Conservation (phyloP, 1,284 basidiomycete genomes). For the Tremellales sp. region DNA sequence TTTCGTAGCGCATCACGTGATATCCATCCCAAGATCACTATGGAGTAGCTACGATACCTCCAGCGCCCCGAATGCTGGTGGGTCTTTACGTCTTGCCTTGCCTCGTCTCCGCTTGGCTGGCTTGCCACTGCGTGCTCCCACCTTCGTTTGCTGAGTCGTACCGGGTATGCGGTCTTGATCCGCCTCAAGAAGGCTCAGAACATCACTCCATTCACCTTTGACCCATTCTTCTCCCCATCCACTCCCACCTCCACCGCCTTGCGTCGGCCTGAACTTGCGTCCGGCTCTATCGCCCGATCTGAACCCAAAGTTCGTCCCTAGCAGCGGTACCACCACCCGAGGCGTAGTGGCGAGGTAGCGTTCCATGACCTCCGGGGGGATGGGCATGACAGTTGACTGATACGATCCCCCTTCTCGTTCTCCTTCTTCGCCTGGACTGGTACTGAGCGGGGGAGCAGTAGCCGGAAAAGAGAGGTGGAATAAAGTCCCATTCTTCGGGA, state of each 20-base stretch:
- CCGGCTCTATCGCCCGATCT: slow-evolving; percentile 49
- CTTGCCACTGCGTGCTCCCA: background rate
- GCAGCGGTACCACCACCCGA: slow-evolving; percentile 44
- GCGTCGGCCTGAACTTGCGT: slow-evolving; percentile 47
- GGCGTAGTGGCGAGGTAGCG: slow-evolving; percentile 20
- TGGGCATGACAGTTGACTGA: background rate
- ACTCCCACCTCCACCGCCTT: slow-evolving; percentile 32
- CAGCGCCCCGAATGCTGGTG: slow-evolving; percentile 29
- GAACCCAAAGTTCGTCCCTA: slow-evolving; percentile 48
- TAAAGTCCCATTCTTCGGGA: slow-evolving; percentile 49
- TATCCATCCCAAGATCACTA: background rate
- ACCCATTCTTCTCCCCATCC: slow-evolving; percentile 47
- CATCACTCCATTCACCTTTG: slow-evolving; percentile 27
- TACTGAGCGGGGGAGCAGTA: slow-evolving; percentile 18
- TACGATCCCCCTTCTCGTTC: background rate
- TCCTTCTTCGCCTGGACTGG: background rate
- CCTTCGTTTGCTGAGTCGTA: background rate
- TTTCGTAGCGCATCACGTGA: background rate
- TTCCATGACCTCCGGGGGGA: slow-evolving; percentile 8
- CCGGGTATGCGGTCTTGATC: too few relatives aligned
- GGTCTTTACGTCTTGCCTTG: slow-evolving; percentile 42
- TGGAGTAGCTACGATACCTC: slow-evolving; percentile 11
- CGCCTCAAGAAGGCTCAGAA: slow-evolving; percentile 8
- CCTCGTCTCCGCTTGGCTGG: slow-evolving; percentile 23
- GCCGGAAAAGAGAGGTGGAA: slow-evolving; percentile 49